Evolutionary conservation across 2,329 filamentous ascomycete species (phyloP).

Genomic region (Polychaeton citri): DNA sequence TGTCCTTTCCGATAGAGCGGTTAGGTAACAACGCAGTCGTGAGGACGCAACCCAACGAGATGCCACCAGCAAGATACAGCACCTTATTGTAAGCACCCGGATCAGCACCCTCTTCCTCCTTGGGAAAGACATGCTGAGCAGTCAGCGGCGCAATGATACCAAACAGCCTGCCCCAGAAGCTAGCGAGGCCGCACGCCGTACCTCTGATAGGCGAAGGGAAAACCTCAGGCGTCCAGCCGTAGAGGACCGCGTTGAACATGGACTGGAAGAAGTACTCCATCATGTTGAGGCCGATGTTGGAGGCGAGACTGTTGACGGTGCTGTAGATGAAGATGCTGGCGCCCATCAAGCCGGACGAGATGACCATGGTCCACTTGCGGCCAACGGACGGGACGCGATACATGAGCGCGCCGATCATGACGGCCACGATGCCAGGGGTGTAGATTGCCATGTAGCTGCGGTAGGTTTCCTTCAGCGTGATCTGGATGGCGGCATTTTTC

Average conservation of each 20-base stretch:
- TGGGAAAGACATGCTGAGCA: conserved; percentile 30
- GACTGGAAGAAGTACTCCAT: conserved; percentile 38
- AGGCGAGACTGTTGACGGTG: conserved; percentile 30
- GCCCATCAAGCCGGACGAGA: conserved; percentile 31
- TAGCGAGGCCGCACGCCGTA: conserved; percentile 42
- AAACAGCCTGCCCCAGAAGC: conserved; percentile 46
- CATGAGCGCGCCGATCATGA: conserved; percentile 36
- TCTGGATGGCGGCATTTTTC: conserved; percentile 35
- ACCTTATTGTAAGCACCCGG: conserved; percentile 33
- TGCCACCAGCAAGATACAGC: conserved; percentile 43
- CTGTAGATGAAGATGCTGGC: conserved; percentile 32
- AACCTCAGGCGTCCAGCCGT: conserved; percentile 39
- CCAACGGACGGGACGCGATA: conserved; percentile 33
- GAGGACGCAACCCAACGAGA: conserved; percentile 40
- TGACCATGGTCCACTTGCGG: conserved; percentile 32
- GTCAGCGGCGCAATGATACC: conserved; percentile 46
- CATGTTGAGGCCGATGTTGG: conserved; percentile 37
- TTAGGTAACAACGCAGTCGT: conserved; percentile 37
- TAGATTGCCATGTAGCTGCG: conserved; percentile 43
- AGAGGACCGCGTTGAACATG: conserved; percentile 40
- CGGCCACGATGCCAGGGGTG: conserved; percentile 38
- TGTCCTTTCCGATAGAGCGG: conserved; percentile 21
- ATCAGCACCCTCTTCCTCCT: conserved; percentile 4
- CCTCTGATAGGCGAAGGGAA: conserved; percentile 39
- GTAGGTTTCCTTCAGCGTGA: conserved; percentile 36